Evolutionary conservation across 1,284 basidiomycete species (phyloP), one percentile per base, ranked within the genome.

Genomic region (Ustilago shanxiensis): DNA sequence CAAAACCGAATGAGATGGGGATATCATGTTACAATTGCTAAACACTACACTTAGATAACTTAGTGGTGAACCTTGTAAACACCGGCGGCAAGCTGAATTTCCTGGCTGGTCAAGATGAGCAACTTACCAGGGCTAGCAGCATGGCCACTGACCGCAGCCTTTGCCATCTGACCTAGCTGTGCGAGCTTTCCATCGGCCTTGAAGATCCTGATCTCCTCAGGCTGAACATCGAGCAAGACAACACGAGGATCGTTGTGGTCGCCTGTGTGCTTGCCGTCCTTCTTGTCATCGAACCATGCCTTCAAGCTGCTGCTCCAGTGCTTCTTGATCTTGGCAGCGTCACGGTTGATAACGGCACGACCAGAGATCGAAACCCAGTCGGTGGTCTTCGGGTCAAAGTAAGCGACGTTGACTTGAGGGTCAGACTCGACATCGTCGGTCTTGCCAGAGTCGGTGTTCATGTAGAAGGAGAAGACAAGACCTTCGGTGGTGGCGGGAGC

Each of bases 341-440:
- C 82, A 49, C 49, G 37, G 71, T 79, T 83, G 58, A 81, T 61
- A 4, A 49, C 57, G 16, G 93, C 94, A 60, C 87, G 90, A 58
- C 94, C 94, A 22, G 92, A 89, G 78, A 92, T 92, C 83, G 92
- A 94, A 0, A 91, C 93, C 95, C 95, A 97, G 80, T 90, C 90
- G 8, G 93, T 94, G 10, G 90, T 89, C 31, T 89, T 88, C 31
- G 89, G 88, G 81, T 95, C 91, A 80, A 90, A 90, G 87, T 93
- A 95, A 18, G 72, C 59, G 24, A 83, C 63, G 68, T 83, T 83
- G 51, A 83, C 79, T 44, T 83, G 65, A 9, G 77, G 69, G 37
- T 77, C 67, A 22, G 56, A 54, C 56, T 83, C 72, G 44, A 83
- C 47, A 39, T 83, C 78, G 67, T 81, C 75, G 11, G 73, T 72